Evolutionary conservation across 1,139 yeast species (phyloP).

Genomic region (Yamadazyma epiphylla): DNA sequence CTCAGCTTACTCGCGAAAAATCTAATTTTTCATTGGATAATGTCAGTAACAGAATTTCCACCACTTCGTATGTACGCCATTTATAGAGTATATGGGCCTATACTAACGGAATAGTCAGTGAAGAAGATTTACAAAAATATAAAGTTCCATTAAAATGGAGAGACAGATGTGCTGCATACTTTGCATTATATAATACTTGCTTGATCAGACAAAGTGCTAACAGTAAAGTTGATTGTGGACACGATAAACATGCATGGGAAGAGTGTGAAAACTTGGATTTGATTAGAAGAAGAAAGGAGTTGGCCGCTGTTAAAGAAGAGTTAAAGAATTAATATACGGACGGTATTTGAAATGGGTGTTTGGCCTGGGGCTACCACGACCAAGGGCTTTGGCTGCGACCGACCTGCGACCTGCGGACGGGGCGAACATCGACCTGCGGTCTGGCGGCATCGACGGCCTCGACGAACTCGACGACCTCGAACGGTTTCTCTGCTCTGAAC

Average conservation of each 20-base stretch:
- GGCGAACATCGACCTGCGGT: no score
- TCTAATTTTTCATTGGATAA: constrained; percentile 10
- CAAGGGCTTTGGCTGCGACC: no score
- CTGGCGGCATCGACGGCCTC: no score
- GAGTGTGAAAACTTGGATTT: constrained; percentile 83
- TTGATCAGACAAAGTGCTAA: constrained; percentile 46
- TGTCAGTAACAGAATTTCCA: constrained; percentile 49
- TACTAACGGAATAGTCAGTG: constrained; percentile 47
- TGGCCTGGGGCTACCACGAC: no score
- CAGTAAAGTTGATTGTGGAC: constrained; percentile 57
- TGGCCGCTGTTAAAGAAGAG: constrained; percentile 52
- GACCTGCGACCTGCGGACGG: no score
- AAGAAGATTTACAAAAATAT: constrained; percentile 80
- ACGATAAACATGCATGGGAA: constrained; percentile 81
- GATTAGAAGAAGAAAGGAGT: constrained; percentile 74
- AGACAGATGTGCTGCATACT: constrained; percentile 80
- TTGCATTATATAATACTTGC: constrained; percentile 54
- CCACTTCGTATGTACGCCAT: constrained; percentile 44
- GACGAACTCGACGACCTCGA: no score
- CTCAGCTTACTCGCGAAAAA: not conserved
- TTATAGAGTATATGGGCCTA: constrained; percentile 2
- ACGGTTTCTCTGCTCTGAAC: no score
- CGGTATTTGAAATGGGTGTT: not conserved
- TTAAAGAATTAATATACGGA: constrained; percentile 18
- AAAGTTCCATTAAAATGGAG: constrained; percentile 80